Base-by-base conservation (phyloP, 371 early-diverging fungal species). In the Mucor plumbeus region DNA sequence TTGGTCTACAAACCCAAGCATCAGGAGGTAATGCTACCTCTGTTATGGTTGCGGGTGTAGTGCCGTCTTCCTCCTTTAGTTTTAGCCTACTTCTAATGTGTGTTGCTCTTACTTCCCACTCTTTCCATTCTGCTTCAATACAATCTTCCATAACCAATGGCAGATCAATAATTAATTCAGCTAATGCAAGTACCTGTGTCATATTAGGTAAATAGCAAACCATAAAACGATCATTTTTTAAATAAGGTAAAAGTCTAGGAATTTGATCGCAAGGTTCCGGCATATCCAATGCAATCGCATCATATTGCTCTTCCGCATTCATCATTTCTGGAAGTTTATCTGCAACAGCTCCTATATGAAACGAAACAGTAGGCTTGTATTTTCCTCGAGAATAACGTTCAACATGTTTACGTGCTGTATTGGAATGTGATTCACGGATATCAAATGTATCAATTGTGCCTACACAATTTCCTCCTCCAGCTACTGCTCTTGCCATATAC, bases 191-290 rank as follows among this genome's bases (percentile, higher is more conserved):
- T 14, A 91, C 87, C 65, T 92, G 93, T 1, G 93, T 90, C 86
- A 92, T 91, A 64, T 87, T 92, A 26, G 92, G 92, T 57, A 92
- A 71, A 69, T 92, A 92, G 56, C 91, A 87, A 5, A 91, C 86
- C 55, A 85, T 71, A 57, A 84, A 88, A 4, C 91, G 81, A 69
- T 92, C 93, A 13, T 88, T 82, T n/a, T 79, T 76, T 38, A 91
- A 69, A 17, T 74, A 73, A 5, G 79, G 81, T 5, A 84, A 48
- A 3, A 90, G 56, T 0, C 69, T 70, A 7, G 82, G 74, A 0
- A 91, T 71, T 48, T 85, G 82, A 4, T 69, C 67, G 61, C 78
- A 84, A 5, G 90, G 90, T 31, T 81, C 88, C 0, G 92, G 91
- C 86, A 92, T 83, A 65, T 92, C 93, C n/a, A 92, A 71, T 9